Conservation (phyloP, 345 rosid genomes). For the Citrus sp. region DNA sequence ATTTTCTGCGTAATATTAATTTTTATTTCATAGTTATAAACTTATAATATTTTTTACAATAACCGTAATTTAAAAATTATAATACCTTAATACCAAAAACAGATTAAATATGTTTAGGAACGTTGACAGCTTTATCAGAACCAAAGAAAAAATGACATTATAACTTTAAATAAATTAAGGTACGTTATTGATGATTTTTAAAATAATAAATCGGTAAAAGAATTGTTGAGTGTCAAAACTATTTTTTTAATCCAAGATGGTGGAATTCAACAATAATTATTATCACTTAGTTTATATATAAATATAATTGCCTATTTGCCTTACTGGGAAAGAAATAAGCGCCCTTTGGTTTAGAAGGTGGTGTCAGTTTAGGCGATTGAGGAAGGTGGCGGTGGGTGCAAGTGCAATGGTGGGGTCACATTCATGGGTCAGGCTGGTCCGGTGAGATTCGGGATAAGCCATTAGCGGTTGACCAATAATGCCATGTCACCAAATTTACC, state of each 20-base stretch:
- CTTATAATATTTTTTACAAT: no score
- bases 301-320: no score
- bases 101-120: rapidly evolving
- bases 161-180: no score
- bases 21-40: no score
- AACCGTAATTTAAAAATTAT: rapidly evolving
- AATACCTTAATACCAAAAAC: rapidly evolving
- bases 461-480: slow-evolving; percentile 16
- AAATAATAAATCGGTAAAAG: no score
- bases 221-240: no score
- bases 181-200: no score
- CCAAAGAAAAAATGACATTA: no score
- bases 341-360: background rate
- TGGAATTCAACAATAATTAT: background rate
- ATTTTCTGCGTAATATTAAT: no score
- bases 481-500: slow-evolving; percentile 18
- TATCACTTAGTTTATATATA: no score
- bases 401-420: slow-evolving; percentile 17
- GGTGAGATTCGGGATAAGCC: slow-evolving; percentile 25
- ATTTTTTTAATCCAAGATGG: background rate
- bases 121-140: no score
- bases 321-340: background rate
- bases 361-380: background rate
- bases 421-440: background rate
- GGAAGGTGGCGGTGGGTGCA: background rate